Evolutionary conservation across 2,329 filamentous ascomycete genomes (phyloP).

Genomic region (Hansfordia pulvinata): DNA sequence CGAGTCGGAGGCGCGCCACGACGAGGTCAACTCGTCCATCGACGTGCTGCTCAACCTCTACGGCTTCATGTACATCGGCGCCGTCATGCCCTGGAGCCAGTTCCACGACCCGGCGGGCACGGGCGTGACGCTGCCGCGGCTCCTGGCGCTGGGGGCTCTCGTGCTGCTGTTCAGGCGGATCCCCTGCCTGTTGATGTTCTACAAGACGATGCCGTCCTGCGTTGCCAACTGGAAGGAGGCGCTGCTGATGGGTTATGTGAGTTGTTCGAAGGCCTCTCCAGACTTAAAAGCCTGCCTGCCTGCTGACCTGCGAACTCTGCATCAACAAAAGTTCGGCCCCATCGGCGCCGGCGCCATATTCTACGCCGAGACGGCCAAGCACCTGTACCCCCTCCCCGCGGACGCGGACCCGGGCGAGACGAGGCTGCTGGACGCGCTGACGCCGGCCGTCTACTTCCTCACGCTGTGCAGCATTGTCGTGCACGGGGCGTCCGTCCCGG

Average conservation of each 20-base stretch:
- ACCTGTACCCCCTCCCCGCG: too few species aligned
- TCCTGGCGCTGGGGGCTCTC: slow-evolving; percentile 7
- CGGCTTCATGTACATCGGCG: slow-evolving; percentile 12
- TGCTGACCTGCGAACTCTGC: too few species aligned
- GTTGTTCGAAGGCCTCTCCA: slow-evolving; percentile 14
- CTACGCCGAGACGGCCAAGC: too few species aligned
- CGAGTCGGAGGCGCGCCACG: slow-evolving; percentile 6
- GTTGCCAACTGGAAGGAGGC: slow-evolving; percentile 7
- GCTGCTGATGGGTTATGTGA: slow-evolving; percentile 13
- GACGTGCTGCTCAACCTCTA: slow-evolving; percentile 12
- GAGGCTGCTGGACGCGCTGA: too few species aligned
- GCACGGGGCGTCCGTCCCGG: too few species aligned
- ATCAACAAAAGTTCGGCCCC: too few species aligned
- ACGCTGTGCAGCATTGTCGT: too few species aligned
- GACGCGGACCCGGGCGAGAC: too few species aligned
- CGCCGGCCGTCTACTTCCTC: slow-evolving; percentile 20
- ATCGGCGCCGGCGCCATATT: too few species aligned
- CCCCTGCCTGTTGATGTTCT: slow-evolving; percentile 7
- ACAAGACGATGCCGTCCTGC: slow-evolving; percentile 6
- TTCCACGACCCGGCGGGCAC: slow-evolving; percentile 3
- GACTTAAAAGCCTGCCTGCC: too few species aligned
- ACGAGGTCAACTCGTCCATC: slow-evolving; percentile 8
- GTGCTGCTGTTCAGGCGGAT: slow-evolving; percentile 9
- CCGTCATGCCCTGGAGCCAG: slow-evolving; percentile 9
- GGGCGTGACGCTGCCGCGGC: slow-evolving; percentile 2